A percentile compares a stretch with the other conserved stretches of the same genome.
These are phyloP conservation scores for Fusarium staphyleae DNA, from an alignment of 2,329 filamentous ascomycete genomes.

Conservation along the genomic window DNA sequence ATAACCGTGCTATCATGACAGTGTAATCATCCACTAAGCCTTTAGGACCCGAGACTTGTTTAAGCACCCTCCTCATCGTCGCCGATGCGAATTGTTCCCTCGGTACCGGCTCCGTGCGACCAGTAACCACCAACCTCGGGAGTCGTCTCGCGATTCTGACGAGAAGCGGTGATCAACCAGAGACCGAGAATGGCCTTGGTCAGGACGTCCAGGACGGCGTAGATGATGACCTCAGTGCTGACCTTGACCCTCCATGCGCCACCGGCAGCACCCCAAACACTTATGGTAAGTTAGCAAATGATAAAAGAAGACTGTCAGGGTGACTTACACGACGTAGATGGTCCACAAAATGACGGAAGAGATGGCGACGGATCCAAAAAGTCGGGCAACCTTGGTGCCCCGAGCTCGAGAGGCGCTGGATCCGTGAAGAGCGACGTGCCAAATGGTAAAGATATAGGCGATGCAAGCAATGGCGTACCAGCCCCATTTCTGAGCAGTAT, in stretches of 20 bases:
- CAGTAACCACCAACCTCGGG: slow-evolving; percentile 50
- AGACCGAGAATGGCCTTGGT: slow-evolving; percentile 43
- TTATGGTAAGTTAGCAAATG: slow-evolving; percentile 4
- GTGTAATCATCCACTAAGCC: neutral
- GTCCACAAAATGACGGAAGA: slow-evolving; percentile 40
- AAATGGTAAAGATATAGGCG: slow-evolving; percentile 62
- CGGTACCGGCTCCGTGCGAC: slow-evolving; percentile 47
- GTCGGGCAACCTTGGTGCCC: slow-evolving; percentile 33
- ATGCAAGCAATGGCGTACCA: slow-evolving; percentile 68
- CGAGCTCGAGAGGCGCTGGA: slow-evolving; percentile 31
- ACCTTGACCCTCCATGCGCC: slow-evolving; percentile 39
- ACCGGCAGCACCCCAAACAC: slow-evolving; percentile 42
- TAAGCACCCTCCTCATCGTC: slow-evolving; percentile 46
- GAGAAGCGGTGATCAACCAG: slow-evolving; percentile 47
- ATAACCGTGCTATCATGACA: too few species aligned
- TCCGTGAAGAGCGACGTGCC: slow-evolving; percentile 42
- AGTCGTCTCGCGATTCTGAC: slow-evolving; percentile 47
- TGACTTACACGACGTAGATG: slow-evolving; percentile 42
- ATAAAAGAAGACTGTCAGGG: neutral
- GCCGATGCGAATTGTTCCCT: slow-evolving; percentile 51
- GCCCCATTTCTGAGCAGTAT: slow-evolving; percentile 71
- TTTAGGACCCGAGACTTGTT: neutral
- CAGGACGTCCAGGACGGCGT: slow-evolving; percentile 43
- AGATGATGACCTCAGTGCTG: slow-evolving; percentile 42
- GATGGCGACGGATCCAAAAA: slow-evolving; percentile 39